These are phyloP conservation scores for Venturia aucupariae DNA, from an alignment of 2,329 filamentous ascomycete species.

Conservation along the genomic window DNA sequence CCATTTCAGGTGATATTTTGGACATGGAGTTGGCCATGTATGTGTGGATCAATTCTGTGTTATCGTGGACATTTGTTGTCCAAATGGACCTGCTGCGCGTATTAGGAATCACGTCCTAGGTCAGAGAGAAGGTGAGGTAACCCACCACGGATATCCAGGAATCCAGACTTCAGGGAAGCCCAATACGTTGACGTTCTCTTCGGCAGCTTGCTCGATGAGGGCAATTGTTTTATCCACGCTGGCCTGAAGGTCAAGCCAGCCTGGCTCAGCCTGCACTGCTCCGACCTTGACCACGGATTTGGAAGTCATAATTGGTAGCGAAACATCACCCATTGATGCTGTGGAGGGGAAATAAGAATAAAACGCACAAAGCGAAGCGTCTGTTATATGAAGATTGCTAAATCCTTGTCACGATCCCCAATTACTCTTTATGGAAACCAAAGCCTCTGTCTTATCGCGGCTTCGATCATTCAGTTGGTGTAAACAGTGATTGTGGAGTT, in stretches of 20 bases:
- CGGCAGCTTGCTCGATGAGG: constrained; percentile 26
- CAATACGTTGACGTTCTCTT: constrained; percentile 26
- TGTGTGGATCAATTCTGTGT: constrained; percentile 17
- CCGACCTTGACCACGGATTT: constrained; percentile 15
- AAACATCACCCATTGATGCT: too few relatives aligned
- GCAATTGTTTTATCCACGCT: constrained; percentile 31
- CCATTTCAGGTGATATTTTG: constrained; percentile 37
- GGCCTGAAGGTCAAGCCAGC: constrained; percentile 26
- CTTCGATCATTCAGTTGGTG: too few relatives aligned
- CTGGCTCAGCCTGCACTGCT: constrained; percentile 16
- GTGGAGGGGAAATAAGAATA: too few relatives aligned
- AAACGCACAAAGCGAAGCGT: too few relatives aligned
- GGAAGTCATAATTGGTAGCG: too few relatives aligned
- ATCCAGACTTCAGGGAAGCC: constrained; percentile 22
- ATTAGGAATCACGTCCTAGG: not conserved
- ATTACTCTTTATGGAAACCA: too few relatives aligned
- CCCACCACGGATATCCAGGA: not conserved
- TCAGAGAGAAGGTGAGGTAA: too few relatives aligned
- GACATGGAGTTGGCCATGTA: constrained; percentile 36
- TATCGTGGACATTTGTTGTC: not conserved
- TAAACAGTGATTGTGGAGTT: too few relatives aligned
- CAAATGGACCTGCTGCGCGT: constrained; percentile 14
- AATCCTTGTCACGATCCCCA: too few relatives aligned
- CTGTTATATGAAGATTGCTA: too few relatives aligned
- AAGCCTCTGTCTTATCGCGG: too few relatives aligned